Evolutionary conservation across 352 stramenopile species (phyloP), one percentile per base, ranked within the genome.

Genomic region (Blastocystis sp.): DNA sequence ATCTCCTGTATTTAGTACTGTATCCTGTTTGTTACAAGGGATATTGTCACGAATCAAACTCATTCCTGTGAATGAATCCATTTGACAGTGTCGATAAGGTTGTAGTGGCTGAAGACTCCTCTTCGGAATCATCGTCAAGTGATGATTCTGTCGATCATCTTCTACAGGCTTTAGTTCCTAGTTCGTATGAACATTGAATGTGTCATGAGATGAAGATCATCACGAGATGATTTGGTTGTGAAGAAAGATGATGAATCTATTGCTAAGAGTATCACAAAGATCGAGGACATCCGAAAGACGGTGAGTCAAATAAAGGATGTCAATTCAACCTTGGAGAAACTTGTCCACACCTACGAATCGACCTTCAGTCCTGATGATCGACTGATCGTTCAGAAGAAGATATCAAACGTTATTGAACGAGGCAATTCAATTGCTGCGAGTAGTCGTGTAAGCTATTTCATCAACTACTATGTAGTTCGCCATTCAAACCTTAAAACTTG

Each of bases 1-100:
- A 5, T 14, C 46, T 52, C 16, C 21, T 11, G 7, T 74, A n/a
- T 74, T 74, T 51, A 74, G 29, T 74, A 32, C 32, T 83, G 66
- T 83, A 83, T 83, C 71, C 43, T 83, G 71, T 83, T 83, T 83
- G 71, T 83, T 83, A 12, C 29, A 46, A 65, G 51, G 49, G 29
- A 65, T 83, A 63, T 52, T n/a, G 54, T 61, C 12, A 32, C 19
- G 54, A 61, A 61, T 61, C 35, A n/a, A 2, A 51, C 42, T 49
- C 16, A 27, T 74, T 74, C 11, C 14, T 83, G 2, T 21, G 21
- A 83, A 83, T 65, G 46, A 63, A 83, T 43, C 71, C 46, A 63
- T 83, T 83, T 65, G 46, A 83, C 21, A 27, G 42, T 42, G 14
- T 27, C 12, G 24, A 43, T 49, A 63, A 83, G 29, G 49, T 63